Conservation (phyloP, 768 basidiomycete genomes). For the Pleurotus platypus region DNA sequence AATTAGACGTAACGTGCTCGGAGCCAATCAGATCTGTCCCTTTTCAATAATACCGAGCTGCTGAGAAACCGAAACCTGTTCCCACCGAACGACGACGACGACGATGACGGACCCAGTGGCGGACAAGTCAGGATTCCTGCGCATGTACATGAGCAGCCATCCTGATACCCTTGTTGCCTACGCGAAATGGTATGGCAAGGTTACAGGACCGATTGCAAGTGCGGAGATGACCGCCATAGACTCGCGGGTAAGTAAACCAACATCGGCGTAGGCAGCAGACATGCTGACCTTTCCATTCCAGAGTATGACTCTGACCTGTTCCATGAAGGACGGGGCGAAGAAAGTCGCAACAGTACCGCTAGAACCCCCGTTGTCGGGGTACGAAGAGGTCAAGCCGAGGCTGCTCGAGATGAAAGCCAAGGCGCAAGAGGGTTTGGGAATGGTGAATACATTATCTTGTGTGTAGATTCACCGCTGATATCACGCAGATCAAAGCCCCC, state of each 20-base stretch:
- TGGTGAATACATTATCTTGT: slow-evolving; percentile 41
- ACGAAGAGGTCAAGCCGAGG: slow-evolving; percentile 81
- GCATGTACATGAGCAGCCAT: slow-evolving; percentile 83
- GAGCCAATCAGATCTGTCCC: too few relatives aligned
- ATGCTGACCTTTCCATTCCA: slow-evolving; percentile 18
- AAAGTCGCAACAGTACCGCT: slow-evolving; percentile 55
- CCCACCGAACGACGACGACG: background rate
- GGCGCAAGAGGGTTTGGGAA: slow-evolving; percentile 76
- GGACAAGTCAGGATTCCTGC: slow-evolving; percentile 69
- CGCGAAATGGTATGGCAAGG: slow-evolving; percentile 71
- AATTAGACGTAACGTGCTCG: too few relatives aligned
- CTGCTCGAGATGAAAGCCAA: slow-evolving; percentile 77
- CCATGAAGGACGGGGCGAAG: slow-evolving; percentile 41
- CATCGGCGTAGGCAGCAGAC: too few relatives aligned
- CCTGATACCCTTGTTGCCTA: slow-evolving; percentile 85
- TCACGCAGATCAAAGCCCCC: slow-evolving; percentile 55
- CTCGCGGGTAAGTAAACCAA: slow-evolving; percentile 43
- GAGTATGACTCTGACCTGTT: slow-evolving; percentile 72
- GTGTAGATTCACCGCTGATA: background rate
- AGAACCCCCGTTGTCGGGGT: slow-evolving; percentile 68
- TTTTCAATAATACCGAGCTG: too few relatives aligned
- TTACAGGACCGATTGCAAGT: slow-evolving; percentile 48
- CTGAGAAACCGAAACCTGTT: background rate
- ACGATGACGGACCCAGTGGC: slow-evolving; percentile 70
- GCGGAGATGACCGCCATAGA: slow-evolving; percentile 73